A percentile compares a stretch with the other conserved stretches of the same genome.
Evolutionary conservation across 331 rosid genomes (phyloP).

Genomic region (Phaseolus coccineus): DNA sequence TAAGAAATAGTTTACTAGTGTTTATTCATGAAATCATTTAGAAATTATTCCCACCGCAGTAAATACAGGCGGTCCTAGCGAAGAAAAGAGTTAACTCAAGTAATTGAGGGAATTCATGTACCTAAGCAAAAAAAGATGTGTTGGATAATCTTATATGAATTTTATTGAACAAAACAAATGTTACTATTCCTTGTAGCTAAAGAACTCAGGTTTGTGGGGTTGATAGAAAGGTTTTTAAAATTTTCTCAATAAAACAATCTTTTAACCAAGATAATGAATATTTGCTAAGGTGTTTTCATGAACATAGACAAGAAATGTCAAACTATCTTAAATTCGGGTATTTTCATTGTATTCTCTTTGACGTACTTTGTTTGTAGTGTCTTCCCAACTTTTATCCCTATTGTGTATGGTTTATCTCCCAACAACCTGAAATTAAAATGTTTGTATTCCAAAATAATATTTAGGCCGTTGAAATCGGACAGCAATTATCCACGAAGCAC

Average conservation of each 20-base stretch:
- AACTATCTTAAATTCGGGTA: not conserved
- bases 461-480: slow-evolving; percentile 88
- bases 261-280: no score
- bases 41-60: not conserved
- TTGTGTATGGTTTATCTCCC: not conserved
- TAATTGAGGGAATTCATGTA: not conserved
- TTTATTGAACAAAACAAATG: no score
- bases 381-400: not conserved
- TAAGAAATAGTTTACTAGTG: not conserved
- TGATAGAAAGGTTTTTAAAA: no score
- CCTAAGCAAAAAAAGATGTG: not conserved
- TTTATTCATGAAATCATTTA: not conserved
- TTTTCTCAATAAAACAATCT: no score
- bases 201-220: no score
- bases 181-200: no score
- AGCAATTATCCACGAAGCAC: slow-evolving; percentile 71
- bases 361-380: not conserved
- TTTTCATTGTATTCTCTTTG: not conserved
- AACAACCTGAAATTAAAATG: slow-evolving; percentile 12
- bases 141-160: not conserved
- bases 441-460: slow-evolving; percentile 36
- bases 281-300: no score
- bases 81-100: not conserved
- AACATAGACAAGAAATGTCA: no score
- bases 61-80: not conserved